Evolutionary conservation across 2,329 filamentous ascomycete genomes (phyloP).

Genomic region (Onygenales sp.): DNA sequence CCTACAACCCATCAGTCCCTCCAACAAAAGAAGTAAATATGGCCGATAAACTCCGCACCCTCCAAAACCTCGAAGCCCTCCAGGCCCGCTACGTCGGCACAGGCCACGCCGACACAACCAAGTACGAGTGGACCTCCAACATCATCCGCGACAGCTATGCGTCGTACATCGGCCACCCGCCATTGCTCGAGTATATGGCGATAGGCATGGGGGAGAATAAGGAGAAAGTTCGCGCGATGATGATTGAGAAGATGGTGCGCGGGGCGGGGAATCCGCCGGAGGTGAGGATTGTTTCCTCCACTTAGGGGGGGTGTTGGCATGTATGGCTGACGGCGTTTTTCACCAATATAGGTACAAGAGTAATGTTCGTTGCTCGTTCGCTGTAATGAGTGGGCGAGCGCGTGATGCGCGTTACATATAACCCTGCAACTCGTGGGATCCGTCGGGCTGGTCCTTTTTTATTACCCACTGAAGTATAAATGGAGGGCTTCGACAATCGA

Average conservation of each 20-base stretch:
- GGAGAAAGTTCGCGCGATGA: conserved; percentile 66
- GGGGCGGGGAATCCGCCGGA: conserved; percentile 58
- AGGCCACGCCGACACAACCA: conserved; percentile 91
- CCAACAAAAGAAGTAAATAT: conserved; percentile 19
- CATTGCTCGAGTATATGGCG: conserved; percentile 77
- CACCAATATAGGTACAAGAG: conserved; percentile 8
- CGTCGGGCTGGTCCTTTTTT: too few relatives aligned
- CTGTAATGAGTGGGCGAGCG: not conserved
- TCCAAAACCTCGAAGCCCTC: conserved; percentile 94
- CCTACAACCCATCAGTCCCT: not conserved
- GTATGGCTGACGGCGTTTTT: not conserved
- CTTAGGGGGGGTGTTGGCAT: not conserved
- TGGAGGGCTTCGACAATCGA: too few relatives aligned
- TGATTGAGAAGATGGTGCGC: conserved; percentile 67
- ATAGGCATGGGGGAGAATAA: conserved; percentile 79
- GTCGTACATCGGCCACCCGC: conserved; percentile 80
- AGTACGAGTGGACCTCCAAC: conserved; percentile 95
- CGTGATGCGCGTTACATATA: too few relatives aligned
- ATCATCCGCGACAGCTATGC: conserved; percentile 89
- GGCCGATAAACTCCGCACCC: conserved; percentile 96
- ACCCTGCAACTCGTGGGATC: too few relatives aligned
- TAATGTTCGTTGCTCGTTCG: not conserved
- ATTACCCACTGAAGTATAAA: too few relatives aligned
- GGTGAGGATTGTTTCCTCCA: conserved; percentile 25
- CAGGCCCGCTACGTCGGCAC: conserved; percentile 95